phyloP scores from a whole-genome alignment of 768 basidiomycete genomes.

The Suillus tomentosus region DNA sequence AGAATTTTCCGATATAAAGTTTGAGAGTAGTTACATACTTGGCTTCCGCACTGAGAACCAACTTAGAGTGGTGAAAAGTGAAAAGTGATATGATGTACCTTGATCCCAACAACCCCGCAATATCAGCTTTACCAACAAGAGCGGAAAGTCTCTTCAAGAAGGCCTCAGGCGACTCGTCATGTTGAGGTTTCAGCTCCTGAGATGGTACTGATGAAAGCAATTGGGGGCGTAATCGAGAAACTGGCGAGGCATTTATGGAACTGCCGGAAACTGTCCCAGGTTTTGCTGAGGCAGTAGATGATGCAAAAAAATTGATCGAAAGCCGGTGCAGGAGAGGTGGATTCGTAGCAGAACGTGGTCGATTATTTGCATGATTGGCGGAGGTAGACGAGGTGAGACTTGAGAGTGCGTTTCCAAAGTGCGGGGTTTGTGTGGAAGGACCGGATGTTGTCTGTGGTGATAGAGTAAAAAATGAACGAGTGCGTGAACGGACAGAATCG shows the following conservation, averaged over 20 bases:
- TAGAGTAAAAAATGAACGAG: constrained; percentile 31
- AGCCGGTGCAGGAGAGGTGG: constrained; percentile 71
- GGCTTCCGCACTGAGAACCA: constrained; percentile 57
- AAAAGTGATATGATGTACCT: constrained; percentile 50
- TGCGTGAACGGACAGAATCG: constrained; percentile 37
- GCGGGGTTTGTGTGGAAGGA: constrained; percentile 17
- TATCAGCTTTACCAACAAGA: constrained; percentile 73
- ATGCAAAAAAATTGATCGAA: constrained; percentile 64
- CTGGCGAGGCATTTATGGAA: constrained; percentile 24
- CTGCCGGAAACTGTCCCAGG: constrained; percentile 15
- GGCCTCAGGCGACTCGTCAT: constrained; percentile 66
- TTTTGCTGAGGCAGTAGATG: constrained; percentile 40
- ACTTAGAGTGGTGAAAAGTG: constrained; percentile 14
- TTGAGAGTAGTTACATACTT: constrained; percentile 72
- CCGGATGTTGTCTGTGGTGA: constrained; percentile 22
- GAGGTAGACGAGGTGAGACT: constrained; percentile 17
- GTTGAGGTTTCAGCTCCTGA: constrained; percentile 53
- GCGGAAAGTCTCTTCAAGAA: constrained; percentile 69
- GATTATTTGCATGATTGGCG: constrained; percentile 38
- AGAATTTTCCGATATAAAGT: constrained; percentile 73
- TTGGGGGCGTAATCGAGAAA: constrained; percentile 44
- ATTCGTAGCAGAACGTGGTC: constrained; percentile 58
- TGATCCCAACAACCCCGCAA: constrained; percentile 79
- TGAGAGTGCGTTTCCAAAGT: constrained; percentile 13
- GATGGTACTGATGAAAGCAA: constrained; percentile 46